A percentile compares a stretch with the other conserved stretches of the same genome.
phyloP scores from a whole-genome alignment of 106 monocot genomes.

The Vanilla planifolia region DNA sequence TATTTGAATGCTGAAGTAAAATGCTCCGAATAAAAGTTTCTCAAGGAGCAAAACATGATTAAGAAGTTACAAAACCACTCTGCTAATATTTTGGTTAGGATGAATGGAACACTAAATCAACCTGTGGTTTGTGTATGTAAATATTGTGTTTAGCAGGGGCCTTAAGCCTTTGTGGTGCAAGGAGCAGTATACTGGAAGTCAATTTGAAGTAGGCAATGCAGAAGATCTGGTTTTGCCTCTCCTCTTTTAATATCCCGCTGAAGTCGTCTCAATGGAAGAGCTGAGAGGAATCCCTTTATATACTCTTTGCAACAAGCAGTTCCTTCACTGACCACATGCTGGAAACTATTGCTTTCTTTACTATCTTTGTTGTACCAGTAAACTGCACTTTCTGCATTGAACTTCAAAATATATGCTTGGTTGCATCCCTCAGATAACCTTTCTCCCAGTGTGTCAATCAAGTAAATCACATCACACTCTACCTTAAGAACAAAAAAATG shows the following conservation, averaged over 20 bases:
- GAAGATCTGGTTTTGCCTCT: background rate
- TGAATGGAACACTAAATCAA: too few relatives aligned
- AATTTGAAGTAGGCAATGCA: conserved; percentile 39
- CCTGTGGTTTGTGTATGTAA: too few relatives aligned
- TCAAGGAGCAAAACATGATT: too few relatives aligned
- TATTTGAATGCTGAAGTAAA: too few relatives aligned
- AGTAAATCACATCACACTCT: conserved; percentile 24
- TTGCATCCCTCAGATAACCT: conserved; percentile 47
- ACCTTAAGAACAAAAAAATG: conserved; percentile 61
- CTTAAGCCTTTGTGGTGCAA: background rate
- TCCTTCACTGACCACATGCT: conserved; percentile 23
- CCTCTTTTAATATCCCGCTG: conserved; percentile 27
- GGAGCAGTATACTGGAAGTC: conserved; percentile 49
- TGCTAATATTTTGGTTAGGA: too few relatives aligned
- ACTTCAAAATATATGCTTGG: conserved; percentile 51
- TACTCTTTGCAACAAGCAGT: conserved; percentile 34
- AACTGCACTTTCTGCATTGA: conserved; percentile 21
- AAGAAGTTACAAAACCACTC: too few relatives aligned
- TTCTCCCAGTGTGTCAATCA: conserved; percentile 61
- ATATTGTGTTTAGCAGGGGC: too few relatives aligned
- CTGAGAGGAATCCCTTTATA: conserved; percentile 51
- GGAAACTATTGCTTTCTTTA: background rate
- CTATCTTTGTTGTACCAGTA: background rate
- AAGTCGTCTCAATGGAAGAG: conserved; percentile 37
- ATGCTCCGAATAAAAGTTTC: too few relatives aligned